Conservation (phyloP, 495 filamentous ascomycete genomes). For the Aspergillus sclerotioniger region DNA sequence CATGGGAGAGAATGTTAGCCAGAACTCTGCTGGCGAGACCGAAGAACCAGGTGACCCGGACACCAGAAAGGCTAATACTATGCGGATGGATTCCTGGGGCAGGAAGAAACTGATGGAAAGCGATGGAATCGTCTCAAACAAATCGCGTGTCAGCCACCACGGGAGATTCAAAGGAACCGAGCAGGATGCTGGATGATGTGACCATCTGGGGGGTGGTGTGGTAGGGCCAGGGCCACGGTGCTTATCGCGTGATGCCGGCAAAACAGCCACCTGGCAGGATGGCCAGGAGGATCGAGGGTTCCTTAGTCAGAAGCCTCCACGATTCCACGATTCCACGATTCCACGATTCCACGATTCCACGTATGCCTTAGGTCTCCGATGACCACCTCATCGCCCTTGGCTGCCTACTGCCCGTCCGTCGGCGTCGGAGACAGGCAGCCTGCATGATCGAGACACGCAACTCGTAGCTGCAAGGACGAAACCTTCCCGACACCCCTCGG, state of each 20-base stretch:
- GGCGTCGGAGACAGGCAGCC: not conserved
- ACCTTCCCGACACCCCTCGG: slow-evolving; percentile 32
- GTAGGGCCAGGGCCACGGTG: not conserved
- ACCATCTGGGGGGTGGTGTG: not conserved
- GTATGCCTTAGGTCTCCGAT: too few relatives aligned
- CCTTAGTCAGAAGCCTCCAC: too few relatives aligned
- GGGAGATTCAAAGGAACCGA: not conserved
- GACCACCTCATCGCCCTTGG: not conserved
- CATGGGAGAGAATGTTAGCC: not conserved
- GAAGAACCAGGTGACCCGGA: not conserved
- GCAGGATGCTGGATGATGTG: not conserved
- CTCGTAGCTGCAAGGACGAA: slow-evolving; percentile 31
- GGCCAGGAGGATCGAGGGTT: not conserved
- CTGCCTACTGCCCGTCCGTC: not conserved
- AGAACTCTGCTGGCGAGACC: not conserved
- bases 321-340: too few relatives aligned
- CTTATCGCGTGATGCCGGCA: not conserved
- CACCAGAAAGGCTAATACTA: not conserved
- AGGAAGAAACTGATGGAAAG: not conserved
- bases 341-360: too few relatives aligned
- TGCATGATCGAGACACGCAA: slow-evolving; percentile 14
- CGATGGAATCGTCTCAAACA: not conserved
- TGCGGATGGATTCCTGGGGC: not conserved
- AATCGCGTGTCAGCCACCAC: not conserved
- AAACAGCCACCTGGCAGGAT: not conserved